Evolutionary conservation across 23 red algal species (phyloP), one percentile per base, ranked within the genome.

Genomic region (Rhodosorus marinus): DNA sequence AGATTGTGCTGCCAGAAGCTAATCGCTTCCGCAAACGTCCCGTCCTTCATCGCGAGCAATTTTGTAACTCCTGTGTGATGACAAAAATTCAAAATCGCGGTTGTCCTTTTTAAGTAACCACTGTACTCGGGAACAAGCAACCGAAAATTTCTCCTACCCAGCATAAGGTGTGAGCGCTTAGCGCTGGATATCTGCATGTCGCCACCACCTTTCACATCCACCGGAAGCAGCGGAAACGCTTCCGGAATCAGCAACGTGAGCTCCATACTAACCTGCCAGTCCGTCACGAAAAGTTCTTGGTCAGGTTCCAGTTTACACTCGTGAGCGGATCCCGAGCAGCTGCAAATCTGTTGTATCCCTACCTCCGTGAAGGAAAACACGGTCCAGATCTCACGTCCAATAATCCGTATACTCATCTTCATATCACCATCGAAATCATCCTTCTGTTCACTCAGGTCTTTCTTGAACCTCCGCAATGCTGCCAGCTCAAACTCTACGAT

Each of bases 351-450:
- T n/a, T n/a, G n/a, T n/a, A n/a, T n/a, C n/a, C n/a, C n/a, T n/a
- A n/a, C 69, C 33, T 92, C 83, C 6, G 83, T 76, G 24, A 92
- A 69, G 4, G 53, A 63, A 55, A 81, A 92, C 4, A 59, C 51
- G 29, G 83, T 75, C 61, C 59, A 72, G 11, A 92, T 65, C 56
- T 81, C 73, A 6, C 74, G 74, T 5, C 66, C 75, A 4, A 61
- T 68, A 3, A 70, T 58, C 33, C 66, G 65, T 22, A 69, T 70
- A 34, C 55, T 55, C 0, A 76, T 55, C 1, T 31, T 36, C 29
- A 92, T 40, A 26, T 72, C 69, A 8, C 72, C 83, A 21, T 53
- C 59, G 14, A 40, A 48, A 19, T 31, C 34, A 20, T 59, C 63
- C 24, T 1, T 21, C 14, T 17, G 22, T 52, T 24, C 23, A 26